phyloP scores from a whole-genome alignment of 805 yeast species.

The Candida fluviatilis region DNA sequence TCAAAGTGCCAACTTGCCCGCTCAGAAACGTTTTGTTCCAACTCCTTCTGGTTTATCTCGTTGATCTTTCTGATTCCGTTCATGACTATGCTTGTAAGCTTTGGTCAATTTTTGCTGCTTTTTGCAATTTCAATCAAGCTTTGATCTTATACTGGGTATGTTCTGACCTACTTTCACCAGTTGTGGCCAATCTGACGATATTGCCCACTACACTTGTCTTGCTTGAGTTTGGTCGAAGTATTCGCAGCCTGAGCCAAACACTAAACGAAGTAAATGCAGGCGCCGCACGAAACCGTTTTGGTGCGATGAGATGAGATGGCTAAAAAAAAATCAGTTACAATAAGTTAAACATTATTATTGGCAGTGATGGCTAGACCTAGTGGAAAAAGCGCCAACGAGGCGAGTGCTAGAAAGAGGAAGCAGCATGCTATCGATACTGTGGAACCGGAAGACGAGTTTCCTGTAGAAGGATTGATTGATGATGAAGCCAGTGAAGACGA shows the following conservation, averaged over 20 bases:
- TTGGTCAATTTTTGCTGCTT: no score
- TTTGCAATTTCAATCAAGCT: no score
- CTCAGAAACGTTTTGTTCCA: conserved; percentile 53
- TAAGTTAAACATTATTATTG: no score
- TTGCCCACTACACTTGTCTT: no score
- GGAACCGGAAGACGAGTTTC: conserved; percentile 27
- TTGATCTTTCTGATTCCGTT: conserved; percentile 43
- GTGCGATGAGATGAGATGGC: conserved; percentile 6
- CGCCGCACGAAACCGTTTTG: background rate
- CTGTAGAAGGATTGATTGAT: conserved; percentile 39
- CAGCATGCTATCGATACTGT: conserved; percentile 18
- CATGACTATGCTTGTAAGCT: conserved; percentile 21
- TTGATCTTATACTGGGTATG: no score
- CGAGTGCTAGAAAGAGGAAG: conserved; percentile 12
- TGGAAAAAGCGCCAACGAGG: conserved; percentile 3
- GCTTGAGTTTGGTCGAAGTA: background rate
- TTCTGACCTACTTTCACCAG: background rate
- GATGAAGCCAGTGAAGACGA: conserved; percentile 28
- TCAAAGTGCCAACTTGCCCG: conserved; percentile 89
- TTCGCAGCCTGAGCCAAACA: no score
- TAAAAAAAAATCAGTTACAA: background rate
- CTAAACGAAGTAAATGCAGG: no score
- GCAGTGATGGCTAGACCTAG: conserved; percentile 9
- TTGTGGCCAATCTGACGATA: no score
- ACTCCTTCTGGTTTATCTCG: conserved; percentile 61